Base-by-base conservation (phyloP, 148 eudicot genomes). In the Rhododendron mucronatum region DNA sequence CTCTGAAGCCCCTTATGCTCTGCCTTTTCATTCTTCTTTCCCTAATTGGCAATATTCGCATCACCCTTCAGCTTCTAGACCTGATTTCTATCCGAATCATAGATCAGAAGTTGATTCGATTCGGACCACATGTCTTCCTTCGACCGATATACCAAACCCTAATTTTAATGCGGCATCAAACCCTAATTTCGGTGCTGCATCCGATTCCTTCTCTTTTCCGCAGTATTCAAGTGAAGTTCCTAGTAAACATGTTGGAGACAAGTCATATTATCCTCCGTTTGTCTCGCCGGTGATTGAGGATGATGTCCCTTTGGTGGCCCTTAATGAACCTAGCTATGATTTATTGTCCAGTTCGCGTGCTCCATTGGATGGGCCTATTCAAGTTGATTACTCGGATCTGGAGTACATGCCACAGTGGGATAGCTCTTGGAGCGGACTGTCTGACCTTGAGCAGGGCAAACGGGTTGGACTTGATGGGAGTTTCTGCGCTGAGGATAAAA, bases 251-350 rank as follows among this genome's bases (percentile, higher is more conserved):
- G 88, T 73, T 85, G 93, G 91, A 57, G 87, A 80, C 1, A 87
- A 93, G 26, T 83, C 95, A n/a, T 95, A 84, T 89, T 90, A 92
- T 84, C 82, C 93, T n/a, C 81, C 92, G 2, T 92, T 81, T 89
- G 90, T 87, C 37, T 50, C 93, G 0, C 69, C 94, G 28, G 87
- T 82, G 13, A 86, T 87, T 39, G 88, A 83, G 33, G 88, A 89
- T 85, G 93, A 90, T 87, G 50, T 78, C n/a, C 88, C 90, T 37
- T 80, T 86, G 89, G 86, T 85, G 57, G 88, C 80, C 77, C 83
- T 78, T 80, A 83, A 71, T 67, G 94, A 91, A 48, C 82, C 89
- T 57, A 78, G 81, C 41, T 90, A 87, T 87, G 94, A 92, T 87
- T 83, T 86, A 82, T 87, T 85, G 77, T 80, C 93, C 37, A 84